Evolutionary conservation across 345 rosid species (phyloP), one percentile per base, ranked within the genome.

Genomic region (Salix suchowensis): DNA sequence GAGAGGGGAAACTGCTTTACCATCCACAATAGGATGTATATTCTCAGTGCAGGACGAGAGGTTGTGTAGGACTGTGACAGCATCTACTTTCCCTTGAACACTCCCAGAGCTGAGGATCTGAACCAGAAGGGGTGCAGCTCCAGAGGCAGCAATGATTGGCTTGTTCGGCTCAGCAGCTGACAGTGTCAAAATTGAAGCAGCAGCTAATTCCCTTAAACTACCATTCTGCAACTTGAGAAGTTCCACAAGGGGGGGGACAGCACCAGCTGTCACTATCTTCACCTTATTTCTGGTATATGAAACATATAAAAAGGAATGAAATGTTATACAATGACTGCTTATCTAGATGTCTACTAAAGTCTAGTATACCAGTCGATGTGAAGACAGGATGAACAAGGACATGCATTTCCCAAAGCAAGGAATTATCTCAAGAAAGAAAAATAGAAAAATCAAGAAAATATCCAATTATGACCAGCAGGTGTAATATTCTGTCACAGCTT

Each of bases 51-150:
- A 88, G 52, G 89, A 80, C 1, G 89, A 92, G 68, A 92, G 87
- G 77, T 92, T 88, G 77, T 92, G 88, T 30, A 92, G 82, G 12
- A 92, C 90, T 10, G 94, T 90, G 62, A 92, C 97, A 18, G 94
- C 92, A 74, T 92, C 94, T 21, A 90, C 94, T 83, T 81, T 90
- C 65, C 94, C 94, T 79, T 92, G 97, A 65, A 89, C 88, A 70
- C 88, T 89, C 79, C 94, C 94, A 15, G 87, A 85, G 83, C 85
- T 81, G 72, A 92, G 91, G 82, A 90, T 88, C 87, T 90, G 89
- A 74, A 90, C 88, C 75, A 92, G 85, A 75, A 86, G 82, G 28
- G 88, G 91, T 64, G 89, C 83, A 67, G 85, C 92, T 81, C 92
- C 97, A 42, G 91, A 84, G 52, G 86, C 85, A 64, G 82, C 87